A percentile compares a stretch with the other conserved stretches of the same genome.
phyloP scores from a whole-genome alignment of 1,284 basidiomycete genomes.

The Microbotryum saponariae region DNA sequence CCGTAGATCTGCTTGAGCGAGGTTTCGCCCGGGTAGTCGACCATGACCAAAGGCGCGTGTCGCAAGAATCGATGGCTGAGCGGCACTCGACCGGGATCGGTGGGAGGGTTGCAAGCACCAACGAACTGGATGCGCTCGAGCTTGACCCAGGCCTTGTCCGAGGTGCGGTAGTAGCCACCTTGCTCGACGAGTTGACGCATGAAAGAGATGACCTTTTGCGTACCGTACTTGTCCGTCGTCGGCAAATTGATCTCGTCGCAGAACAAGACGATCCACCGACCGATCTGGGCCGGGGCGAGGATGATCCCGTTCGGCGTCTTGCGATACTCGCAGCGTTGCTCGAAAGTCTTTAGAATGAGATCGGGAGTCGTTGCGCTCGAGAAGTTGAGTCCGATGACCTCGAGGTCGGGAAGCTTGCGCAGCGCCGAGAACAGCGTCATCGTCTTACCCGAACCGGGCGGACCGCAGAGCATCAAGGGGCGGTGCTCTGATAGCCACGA shows the following conservation, averaged over 20 bases:
- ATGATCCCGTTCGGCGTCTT: slow-evolving; percentile 97
- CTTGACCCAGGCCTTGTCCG: slow-evolving; percentile 94
- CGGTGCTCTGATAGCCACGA: slow-evolving; percentile 99
- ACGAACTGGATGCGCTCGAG: slow-evolving; percentile 98
- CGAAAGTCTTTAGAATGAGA: slow-evolving; percentile 96
- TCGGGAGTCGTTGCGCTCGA: slow-evolving; percentile 98
- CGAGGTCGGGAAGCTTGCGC: slow-evolving; percentile 95
- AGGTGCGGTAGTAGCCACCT: slow-evolving; percentile 89
- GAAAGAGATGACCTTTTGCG: slow-evolving; percentile 97
- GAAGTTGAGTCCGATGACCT: slow-evolving; percentile 97
- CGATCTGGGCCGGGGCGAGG: slow-evolving; percentile 86
- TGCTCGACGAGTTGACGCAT: slow-evolving; percentile 92
- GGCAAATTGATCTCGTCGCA: slow-evolving; percentile 99
- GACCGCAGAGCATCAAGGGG: slow-evolving; percentile 95
- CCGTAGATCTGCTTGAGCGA: slow-evolving; percentile 98
- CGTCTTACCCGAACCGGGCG: slow-evolving; percentile 98
- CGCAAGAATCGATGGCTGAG: slow-evolving; percentile 94
- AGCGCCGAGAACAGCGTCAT: slow-evolving; percentile 99
- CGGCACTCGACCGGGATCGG: slow-evolving; percentile 99
- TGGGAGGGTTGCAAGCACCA: slow-evolving; percentile 98
- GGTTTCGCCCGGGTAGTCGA: slow-evolving; percentile 95
- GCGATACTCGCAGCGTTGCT: slow-evolving; percentile 98
- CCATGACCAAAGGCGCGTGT: slow-evolving; percentile 98
- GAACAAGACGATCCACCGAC: slow-evolving; percentile 96
- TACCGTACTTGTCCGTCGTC: slow-evolving; percentile 95